phyloP scores from a whole-genome alignment of 768 basidiomycete species.

The Tubosaeta sp. region DNA sequence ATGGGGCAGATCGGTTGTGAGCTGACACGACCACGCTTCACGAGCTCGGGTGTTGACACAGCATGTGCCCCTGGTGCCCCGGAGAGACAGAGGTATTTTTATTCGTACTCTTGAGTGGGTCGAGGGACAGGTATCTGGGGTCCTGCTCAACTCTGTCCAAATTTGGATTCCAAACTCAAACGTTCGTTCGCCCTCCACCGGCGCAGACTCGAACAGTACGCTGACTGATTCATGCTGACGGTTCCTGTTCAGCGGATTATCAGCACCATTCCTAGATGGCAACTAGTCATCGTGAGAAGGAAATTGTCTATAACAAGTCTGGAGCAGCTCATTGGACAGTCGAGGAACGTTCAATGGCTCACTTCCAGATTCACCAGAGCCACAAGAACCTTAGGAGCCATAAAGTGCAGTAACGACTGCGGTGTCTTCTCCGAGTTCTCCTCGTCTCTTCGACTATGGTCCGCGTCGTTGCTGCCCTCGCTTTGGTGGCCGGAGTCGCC shows the following conservation, averaged over 20 bases:
- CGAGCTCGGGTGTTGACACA: too few relatives aligned
- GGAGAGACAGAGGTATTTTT: too few relatives aligned
- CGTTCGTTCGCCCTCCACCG: neutral
- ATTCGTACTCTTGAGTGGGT: too few relatives aligned
- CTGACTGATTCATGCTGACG: neutral
- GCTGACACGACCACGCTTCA: too few relatives aligned
- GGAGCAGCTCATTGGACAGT: conserved; percentile 5
- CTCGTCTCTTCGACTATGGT: conserved; percentile 8
- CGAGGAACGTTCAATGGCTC: conserved; percentile 11
- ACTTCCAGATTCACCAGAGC: neutral
- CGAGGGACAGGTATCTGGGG: too few relatives aligned
- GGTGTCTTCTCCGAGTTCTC: neutral
- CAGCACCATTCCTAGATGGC: neutral
- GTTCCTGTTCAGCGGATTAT: neutral
- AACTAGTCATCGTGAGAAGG: neutral
- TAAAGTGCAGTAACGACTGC: conserved; percentile 7
- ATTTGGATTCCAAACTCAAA: neutral
- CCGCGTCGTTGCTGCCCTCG: conserved; percentile 1
- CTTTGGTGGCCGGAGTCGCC: neutral
- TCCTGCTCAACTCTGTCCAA: neutral
- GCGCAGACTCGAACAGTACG: neutral
- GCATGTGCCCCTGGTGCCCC: too few relatives aligned
- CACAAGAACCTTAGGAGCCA: neutral
- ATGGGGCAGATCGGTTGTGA: too few relatives aligned
- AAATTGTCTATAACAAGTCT: neutral